Evolutionary conservation across 345 rosid species (phyloP).

Genomic region (Physaria fendleri): DNA sequence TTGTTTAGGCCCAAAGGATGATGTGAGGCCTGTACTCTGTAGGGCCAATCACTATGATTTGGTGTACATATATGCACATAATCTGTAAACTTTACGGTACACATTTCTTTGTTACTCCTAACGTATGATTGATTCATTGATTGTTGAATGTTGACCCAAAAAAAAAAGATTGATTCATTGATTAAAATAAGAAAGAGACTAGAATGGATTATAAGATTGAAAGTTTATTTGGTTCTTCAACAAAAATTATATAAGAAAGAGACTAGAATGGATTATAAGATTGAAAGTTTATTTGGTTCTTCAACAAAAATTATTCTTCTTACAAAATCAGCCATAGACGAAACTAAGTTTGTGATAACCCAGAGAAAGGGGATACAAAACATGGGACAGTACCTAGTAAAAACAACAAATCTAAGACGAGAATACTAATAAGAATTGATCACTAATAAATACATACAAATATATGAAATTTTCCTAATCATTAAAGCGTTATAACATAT

Average conservation of each 20-base stretch:
- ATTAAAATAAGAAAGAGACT: too few species aligned
- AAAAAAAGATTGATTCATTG: too few species aligned
- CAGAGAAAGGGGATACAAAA: background rate
- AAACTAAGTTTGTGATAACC: slow-evolving; percentile 9
- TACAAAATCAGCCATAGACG: slow-evolving; percentile 7
- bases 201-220: background rate
- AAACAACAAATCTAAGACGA: background rate
- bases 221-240: background rate
- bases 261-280: background rate
- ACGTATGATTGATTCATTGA: too few species aligned
- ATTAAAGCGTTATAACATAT: slow-evolving; percentile 1
- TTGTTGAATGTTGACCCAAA: too few species aligned
- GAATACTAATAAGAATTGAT: slow-evolving; percentile 17
- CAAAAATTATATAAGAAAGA: too few species aligned
- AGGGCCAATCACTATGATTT: too few species aligned
- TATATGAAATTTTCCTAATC: slow-evolving; percentile 21
- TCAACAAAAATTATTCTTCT: slow-evolving; percentile 14
- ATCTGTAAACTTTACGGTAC: too few species aligned
- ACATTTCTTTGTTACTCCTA: too few species aligned
- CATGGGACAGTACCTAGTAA: background rate
- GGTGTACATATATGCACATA: too few species aligned
- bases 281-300: background rate
- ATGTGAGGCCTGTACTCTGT: too few species aligned
- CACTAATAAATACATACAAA: slow-evolving; percentile 22
- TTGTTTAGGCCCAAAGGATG: too few species aligned